A percentile compares a stretch with the other conserved stretches of the same genome.
Conservation (phyloP, 176 grass and related monocot genomes). For the Oryza rufipogon region DNA sequence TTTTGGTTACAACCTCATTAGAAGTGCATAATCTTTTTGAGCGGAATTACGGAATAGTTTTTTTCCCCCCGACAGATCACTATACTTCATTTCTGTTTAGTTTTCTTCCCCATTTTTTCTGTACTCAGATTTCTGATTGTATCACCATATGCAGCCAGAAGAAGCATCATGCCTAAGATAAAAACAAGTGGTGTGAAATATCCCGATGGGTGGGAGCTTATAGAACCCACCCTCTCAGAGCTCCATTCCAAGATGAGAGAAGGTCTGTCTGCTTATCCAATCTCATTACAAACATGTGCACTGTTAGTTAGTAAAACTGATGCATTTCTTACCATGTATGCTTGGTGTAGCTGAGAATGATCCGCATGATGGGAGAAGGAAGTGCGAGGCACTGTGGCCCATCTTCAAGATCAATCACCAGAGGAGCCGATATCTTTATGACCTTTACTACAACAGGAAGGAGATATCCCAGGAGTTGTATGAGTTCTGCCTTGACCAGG, state of each 20-base stretch:
- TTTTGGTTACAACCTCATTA: background rate
- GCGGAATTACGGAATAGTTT: background rate
- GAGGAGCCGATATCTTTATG: conserved; percentile 49
- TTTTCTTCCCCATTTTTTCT: background rate
- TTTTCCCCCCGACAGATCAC: no score
- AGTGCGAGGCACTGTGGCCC: conserved; percentile 54
- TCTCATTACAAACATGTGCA: background rate
- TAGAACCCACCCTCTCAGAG: background rate
- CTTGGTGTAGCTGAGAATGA: conserved; percentile 49
- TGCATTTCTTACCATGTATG: background rate
- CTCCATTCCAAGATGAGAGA: conserved; percentile 50
- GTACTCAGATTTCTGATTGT: background rate
- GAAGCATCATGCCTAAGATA: conserved; percentile 51
- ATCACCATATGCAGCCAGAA: background rate
- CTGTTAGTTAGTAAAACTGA: background rate
- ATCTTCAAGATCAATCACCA: conserved; percentile 54
- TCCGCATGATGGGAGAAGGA: conserved; percentile 49
- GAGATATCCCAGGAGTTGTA: conserved; percentile 44
- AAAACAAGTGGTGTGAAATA: conserved; percentile 44
- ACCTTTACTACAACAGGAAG: conserved; percentile 52
- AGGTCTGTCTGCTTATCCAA: conserved; percentile 18
- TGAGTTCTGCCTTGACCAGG: conserved; percentile 49
- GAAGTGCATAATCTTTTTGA: background rate
- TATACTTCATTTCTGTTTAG: background rate
- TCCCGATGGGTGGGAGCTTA: conserved; percentile 4